Conservation (phyloP, 75 land plant genomes). For the Larix kaempferi region DNA sequence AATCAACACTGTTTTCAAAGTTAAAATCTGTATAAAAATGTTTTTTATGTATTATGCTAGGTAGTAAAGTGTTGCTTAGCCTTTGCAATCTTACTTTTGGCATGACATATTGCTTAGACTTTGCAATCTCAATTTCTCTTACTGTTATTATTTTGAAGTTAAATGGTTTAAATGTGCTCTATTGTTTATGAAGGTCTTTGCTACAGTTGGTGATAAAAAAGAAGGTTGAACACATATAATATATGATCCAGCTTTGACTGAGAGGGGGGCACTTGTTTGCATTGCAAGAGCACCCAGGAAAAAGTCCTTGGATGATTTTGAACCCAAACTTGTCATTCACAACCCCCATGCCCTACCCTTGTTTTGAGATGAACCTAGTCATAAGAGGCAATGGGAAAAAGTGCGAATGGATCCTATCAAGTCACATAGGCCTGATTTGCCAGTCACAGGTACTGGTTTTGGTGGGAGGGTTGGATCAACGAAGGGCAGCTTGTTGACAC, state of each 20-base stretch:
- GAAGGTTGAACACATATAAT: conserved; percentile 88
- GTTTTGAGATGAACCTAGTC: conserved; percentile 92
- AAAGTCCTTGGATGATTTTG: conserved; percentile 88
- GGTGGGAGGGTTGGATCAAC: conserved; percentile 98
- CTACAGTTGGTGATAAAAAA: conserved; percentile 90
- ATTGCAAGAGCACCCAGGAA: conserved; percentile 95
- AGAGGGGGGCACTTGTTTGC: conserved; percentile 96
- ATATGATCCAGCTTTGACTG: conserved; percentile 89
- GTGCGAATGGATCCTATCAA: conserved; percentile 85
- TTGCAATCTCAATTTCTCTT: not conserved
- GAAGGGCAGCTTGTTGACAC: conserved; percentile 91
- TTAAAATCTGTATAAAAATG: no score
- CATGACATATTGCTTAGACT: no score
- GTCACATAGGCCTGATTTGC: conserved; percentile 89
- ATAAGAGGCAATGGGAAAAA: conserved; percentile 93
- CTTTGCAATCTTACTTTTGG: not conserved
- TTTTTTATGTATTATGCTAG: no score
- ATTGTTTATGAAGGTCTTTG: conserved; percentile 61
- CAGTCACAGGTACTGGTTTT: conserved; percentile 89
- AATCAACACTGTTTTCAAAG: no score
- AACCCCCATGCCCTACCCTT: conserved; percentile 98
- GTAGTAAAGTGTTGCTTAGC: not conserved
- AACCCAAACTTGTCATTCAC: conserved; percentile 84
- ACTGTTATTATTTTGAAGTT: not conserved
- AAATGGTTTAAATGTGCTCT: not conserved